Conservation (phyloP, 2,329 filamentous ascomycete genomes). For the Claviceps paspali region DNA sequence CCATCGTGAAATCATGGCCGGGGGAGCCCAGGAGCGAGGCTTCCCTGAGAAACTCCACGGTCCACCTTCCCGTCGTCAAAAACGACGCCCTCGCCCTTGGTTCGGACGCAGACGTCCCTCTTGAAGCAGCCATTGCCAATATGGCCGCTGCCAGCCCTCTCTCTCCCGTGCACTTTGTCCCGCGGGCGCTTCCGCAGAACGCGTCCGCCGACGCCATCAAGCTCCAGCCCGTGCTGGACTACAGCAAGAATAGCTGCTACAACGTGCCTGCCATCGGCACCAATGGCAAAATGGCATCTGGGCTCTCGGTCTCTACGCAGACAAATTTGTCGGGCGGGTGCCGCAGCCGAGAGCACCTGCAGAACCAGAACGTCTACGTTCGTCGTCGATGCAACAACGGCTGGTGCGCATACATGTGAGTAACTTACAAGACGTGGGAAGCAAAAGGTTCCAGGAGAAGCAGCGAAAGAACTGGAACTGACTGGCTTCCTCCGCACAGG, state of each 20-base stretch:
- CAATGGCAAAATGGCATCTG: constrained; percentile 15
- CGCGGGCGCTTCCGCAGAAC: constrained; percentile 1
- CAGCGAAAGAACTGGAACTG: too few relatives aligned
- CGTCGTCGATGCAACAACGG: constrained; percentile 12
- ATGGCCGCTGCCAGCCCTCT: too few relatives aligned
- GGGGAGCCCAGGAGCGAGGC: too few relatives aligned
- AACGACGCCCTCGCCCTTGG: too few relatives aligned
- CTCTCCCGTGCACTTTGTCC: background rate
- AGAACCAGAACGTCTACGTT: constrained; percentile 13
- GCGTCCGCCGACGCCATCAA: constrained; percentile 2
- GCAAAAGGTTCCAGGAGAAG: too few relatives aligned
- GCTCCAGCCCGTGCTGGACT: constrained; percentile 7
- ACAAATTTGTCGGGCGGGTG: constrained; percentile 5
- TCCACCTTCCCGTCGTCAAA: too few relatives aligned
- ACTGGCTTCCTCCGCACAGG: too few relatives aligned
- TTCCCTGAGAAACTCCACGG: too few relatives aligned
- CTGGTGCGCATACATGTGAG: constrained; percentile 14
- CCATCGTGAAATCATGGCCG: too few relatives aligned
- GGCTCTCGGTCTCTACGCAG: constrained; percentile 8
- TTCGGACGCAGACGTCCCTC: too few relatives aligned
- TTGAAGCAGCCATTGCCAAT: too few relatives aligned
- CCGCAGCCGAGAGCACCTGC: constrained; percentile 7
- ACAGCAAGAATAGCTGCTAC: constrained; percentile 8
- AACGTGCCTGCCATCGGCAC: constrained; percentile 18
- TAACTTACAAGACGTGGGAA: too few relatives aligned